Conservation (phyloP, 495 filamentous ascomycete genomes). For the Xylaria telfairii region DNA sequence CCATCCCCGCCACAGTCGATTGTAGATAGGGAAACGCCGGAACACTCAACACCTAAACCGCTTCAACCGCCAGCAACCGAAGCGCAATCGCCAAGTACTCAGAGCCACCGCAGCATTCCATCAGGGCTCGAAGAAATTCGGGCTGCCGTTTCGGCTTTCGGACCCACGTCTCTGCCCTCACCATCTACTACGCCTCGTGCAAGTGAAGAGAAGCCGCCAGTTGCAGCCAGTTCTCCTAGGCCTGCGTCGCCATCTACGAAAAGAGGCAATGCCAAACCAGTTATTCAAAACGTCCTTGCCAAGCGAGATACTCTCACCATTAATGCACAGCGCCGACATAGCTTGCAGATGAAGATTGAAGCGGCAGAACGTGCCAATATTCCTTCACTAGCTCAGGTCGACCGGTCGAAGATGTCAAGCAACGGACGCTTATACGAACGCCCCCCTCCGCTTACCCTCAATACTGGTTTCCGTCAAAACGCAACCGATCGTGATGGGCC, state of each 20-base stretch:
- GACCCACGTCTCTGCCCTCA: conserved; percentile 36
- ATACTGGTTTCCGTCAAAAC: conserved; percentile 22
- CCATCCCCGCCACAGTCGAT: conserved; percentile 39
- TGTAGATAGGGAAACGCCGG: conserved; percentile 22
- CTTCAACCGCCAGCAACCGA: conserved; percentile 22
- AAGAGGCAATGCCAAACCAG: conserved; percentile 34
- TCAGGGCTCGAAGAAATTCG: conserved; percentile 31
- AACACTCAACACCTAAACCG: conserved; percentile 16
- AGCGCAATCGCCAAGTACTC: conserved; percentile 26
- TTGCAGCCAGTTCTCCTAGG: conserved; percentile 7
- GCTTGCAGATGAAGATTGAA: conserved; percentile 55
- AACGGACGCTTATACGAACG: conserved; percentile 25
- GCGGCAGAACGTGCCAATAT: conserved; percentile 36
- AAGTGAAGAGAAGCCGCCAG: conserved; percentile 38
- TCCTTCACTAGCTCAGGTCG: not conserved
- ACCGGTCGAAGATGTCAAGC: conserved; percentile 29
- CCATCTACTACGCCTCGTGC: conserved; percentile 35
- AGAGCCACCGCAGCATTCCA: conserved; percentile 26
- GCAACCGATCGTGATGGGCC: conserved; percentile 32
- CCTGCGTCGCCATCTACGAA: conserved; percentile 6
- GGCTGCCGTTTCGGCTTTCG: conserved; percentile 28
- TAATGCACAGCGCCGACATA: conserved; percentile 41
- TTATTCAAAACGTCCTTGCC: conserved; percentile 50
- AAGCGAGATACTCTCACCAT: conserved; percentile 51
- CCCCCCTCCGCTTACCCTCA: conserved; percentile 36